Evolutionary conservation across 768 basidiomycete species (phyloP), one percentile per base, ranked within the genome.

Genomic region (Mycena olivaceomarginata): DNA sequence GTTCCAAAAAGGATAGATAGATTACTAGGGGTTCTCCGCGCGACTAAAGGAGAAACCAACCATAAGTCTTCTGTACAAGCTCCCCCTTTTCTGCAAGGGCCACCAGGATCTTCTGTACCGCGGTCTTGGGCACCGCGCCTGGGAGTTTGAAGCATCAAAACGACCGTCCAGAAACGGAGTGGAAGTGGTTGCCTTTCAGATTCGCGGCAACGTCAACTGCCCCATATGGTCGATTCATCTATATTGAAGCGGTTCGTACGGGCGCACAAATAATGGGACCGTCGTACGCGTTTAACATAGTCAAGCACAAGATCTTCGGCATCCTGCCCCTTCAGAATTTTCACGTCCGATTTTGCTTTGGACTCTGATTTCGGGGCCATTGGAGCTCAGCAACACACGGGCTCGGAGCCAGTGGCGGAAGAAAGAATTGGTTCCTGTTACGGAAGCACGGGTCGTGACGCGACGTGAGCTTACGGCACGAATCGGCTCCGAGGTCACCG

Each of bases 151-250:
- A 59, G 43, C 63, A 20, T 57, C 13, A 70, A 11, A 31, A 39
- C 25, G 12, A 45, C 51, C 5, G 39, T 4, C 37, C 37, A 25
- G 5, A 1, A 41, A 25, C 18, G 7, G 53, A 20, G 59, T 57
- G 12, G 57, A 37, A 57, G 53, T 25, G 22, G 48, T 31, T 70
- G 72, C 77, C 78, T 85, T 98, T 98, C 41, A 98, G 87, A 85
- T 98, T 98, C 12, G 97, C 96, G 18, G 95, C 91, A 7, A 98
- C 93, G 83, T 98, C 97, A 46, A 97, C 97, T 76, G 96, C 96
- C 10, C 97, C 97, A 81, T 94, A 98, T 8, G 97, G 97, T n/a
- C 97, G 91, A 85, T 98, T 98, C 92, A 97, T 96, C 96, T 97
- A 81, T 46, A 60, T 48, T 31, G 31, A 60, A 37, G 51, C 13